phyloP scores from a whole-genome alignment of 2,329 filamentous ascomycete genomes.

The Boeremia exigua region DNA sequence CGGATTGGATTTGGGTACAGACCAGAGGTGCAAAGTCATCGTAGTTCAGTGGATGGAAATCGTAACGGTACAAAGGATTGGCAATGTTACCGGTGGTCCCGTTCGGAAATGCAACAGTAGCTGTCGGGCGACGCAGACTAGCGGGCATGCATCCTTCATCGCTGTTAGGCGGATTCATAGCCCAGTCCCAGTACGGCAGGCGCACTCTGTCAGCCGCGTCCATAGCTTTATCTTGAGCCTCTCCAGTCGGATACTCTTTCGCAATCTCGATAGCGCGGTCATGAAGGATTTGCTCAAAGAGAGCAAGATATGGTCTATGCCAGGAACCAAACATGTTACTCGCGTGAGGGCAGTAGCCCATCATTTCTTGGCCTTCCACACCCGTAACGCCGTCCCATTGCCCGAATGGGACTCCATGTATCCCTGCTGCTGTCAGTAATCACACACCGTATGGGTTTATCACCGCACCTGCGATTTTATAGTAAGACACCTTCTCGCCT shows the following conservation, averaged over 20 bases:
- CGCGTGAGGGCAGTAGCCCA: constrained; percentile 40
- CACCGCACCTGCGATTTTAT: constrained; percentile 36
- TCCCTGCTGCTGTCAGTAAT: constrained; percentile 24
- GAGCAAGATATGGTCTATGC: constrained; percentile 43
- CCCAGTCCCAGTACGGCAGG: constrained; percentile 47
- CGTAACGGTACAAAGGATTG: constrained; percentile 39
- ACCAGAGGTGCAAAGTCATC: constrained; percentile 37
- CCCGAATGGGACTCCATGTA: constrained; percentile 41
- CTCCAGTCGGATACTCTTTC: constrained; percentile 35
- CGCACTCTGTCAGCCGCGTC: constrained; percentile 33
- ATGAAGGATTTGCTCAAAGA: constrained; percentile 44
- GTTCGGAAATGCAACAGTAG: constrained; percentile 35
- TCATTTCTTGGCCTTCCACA: constrained; percentile 26
- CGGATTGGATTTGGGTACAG: constrained; percentile 5
- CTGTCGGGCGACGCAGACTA: constrained; percentile 27
- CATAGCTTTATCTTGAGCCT: constrained; percentile 31
- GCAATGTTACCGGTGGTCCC: constrained; percentile 32
- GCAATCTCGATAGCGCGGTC: constrained; percentile 38
- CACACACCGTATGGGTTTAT: not conserved
- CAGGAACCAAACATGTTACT: constrained; percentile 41
- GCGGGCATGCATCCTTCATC: constrained; percentile 35
- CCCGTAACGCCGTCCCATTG: constrained; percentile 37
- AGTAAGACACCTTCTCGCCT: constrained; percentile 39
- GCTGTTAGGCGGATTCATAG: constrained; percentile 28
- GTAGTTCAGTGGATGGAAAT: constrained; percentile 39